These are phyloP conservation scores for Coniochaeta sp. DNA, from an alignment of 2,329 filamentous ascomycete genomes.

Conservation along the genomic window DNA sequence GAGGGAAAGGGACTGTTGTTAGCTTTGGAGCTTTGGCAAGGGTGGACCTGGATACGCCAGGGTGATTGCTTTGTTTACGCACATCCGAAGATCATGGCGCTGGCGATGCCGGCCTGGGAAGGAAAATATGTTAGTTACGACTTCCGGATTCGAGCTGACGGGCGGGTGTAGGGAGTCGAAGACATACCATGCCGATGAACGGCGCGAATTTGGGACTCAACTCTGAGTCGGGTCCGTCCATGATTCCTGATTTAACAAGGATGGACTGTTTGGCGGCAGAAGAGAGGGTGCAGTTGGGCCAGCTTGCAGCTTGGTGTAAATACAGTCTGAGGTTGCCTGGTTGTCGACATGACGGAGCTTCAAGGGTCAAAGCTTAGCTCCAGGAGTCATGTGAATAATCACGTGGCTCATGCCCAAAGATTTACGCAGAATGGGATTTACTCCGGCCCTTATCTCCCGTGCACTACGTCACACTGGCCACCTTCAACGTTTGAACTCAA, in stretches of 20 bases:
- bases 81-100: slow-evolving; percentile 82
- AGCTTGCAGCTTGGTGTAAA: not conserved
- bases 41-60: slow-evolving; percentile 6
- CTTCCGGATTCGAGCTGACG: not conserved
- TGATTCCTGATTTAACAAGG: slow-evolving; percentile 15
- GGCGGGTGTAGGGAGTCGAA: not conserved
- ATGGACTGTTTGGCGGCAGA: not conserved
- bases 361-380: not conserved
- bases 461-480: not conserved
- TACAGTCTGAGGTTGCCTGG: not conserved
- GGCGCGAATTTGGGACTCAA: slow-evolving; percentile 74
- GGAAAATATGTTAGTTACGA: slow-evolving; percentile 11
- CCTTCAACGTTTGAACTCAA: no score
- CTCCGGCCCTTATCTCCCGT: not conserved
- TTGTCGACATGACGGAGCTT: not conserved
- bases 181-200: slow-evolving; percentile 78
- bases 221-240: slow-evolving; percentile 44
- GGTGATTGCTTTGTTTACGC: slow-evolving; percentile 26
- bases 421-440: not conserved
- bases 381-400: not conserved
- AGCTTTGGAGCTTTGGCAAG: not conserved
- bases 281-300: not conserved
- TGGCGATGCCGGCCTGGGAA: slow-evolving; percentile 64
- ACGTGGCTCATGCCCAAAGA: no score
- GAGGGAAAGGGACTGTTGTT: slow-evolving; percentile 9